Evolutionary conservation across 2,329 filamentous ascomycete genomes (phyloP), one percentile per base, ranked within the genome.

Genomic region (Triangularia verruculosa): DNA sequence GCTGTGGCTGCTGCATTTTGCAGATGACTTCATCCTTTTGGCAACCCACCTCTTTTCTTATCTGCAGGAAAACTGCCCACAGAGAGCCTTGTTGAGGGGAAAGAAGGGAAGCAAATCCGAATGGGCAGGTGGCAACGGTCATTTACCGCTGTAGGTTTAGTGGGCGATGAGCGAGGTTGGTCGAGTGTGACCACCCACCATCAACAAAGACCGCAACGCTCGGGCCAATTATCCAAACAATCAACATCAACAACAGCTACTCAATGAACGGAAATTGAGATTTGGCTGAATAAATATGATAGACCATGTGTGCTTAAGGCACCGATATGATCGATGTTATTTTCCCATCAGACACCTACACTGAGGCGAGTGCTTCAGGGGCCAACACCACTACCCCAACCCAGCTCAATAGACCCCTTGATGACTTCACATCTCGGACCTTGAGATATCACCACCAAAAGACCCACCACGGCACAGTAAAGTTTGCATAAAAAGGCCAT

Each of bases 81-180:
- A 22, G 47, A 13, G 47, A 27, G 25, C 51, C 25, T 28, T 53
- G 20, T 4, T 24, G 47, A 22, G 6, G n/a, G 6, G n/a, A 47
- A 47, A 12, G 30, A 12, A 51, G 4, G 43, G 43, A 54, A 54
- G 15, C 51, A 15, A 54, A 25, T 43, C 25, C 39, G n/a, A 52
- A 43, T 27, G 47, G 57, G 57, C 57, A 59, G 57, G 57, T 59
- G 57, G 39, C 39, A 59, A 59, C 57, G 57, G 39, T 39, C 47
- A 52, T 27, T 51, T 43, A 27, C 24, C 17, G 22, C 39, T 11
- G 34, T 47, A 24, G 30, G 20, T 47, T 34, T 47, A 59, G 15
- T 47, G 32, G 32, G 32, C 25, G 54, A 8, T 15, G 30, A 22
- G 24, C 24, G 55, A 34, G 55, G 34, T 34, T 57, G 55, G 55